Conservation (phyloP, 83 land plant genomes). For the Thuja plicata region DNA sequence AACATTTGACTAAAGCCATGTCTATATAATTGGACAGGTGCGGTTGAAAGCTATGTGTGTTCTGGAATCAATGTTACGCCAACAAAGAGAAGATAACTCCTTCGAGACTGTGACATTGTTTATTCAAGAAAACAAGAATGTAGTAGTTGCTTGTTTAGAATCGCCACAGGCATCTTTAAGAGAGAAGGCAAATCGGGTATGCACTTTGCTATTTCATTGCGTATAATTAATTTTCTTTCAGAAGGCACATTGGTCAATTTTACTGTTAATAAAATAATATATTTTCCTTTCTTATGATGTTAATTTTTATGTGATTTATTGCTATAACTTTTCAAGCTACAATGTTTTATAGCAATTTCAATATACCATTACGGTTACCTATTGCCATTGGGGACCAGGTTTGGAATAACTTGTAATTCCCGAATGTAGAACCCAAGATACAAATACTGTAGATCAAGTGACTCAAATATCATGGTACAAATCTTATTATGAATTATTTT, state of each 20-base stretch:
- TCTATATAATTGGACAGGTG: slow-evolving; percentile 31
- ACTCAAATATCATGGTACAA: background rate
- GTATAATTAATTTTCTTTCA: background rate
- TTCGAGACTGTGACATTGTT: slow-evolving; percentile 41
- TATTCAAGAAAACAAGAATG: slow-evolving; percentile 52
- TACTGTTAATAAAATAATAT: background rate
- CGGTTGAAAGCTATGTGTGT: slow-evolving; percentile 76
- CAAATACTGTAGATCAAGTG: background rate
- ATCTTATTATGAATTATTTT: background rate
- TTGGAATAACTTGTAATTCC: background rate
- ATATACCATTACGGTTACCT: background rate
- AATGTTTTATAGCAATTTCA: background rate
- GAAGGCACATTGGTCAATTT: background rate
- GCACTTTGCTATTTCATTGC: background rate
- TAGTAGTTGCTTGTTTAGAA: slow-evolving; percentile 52
- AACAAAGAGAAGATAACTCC: slow-evolving; percentile 44
- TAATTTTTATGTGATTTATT: background rate
- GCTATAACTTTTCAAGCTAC: background rate
- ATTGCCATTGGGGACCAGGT: background rate
- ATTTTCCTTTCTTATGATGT: background rate
- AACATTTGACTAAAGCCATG: background rate
- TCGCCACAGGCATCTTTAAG: slow-evolving; percentile 66
- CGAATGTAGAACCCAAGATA: no score
- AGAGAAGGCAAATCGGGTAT: slow-evolving; percentile 68
- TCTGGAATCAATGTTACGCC: slow-evolving; percentile 67